These are phyloP conservation scores for Luvunga scandens DNA, from an alignment of 345 rosid species.

Conservation along the genomic window DNA sequence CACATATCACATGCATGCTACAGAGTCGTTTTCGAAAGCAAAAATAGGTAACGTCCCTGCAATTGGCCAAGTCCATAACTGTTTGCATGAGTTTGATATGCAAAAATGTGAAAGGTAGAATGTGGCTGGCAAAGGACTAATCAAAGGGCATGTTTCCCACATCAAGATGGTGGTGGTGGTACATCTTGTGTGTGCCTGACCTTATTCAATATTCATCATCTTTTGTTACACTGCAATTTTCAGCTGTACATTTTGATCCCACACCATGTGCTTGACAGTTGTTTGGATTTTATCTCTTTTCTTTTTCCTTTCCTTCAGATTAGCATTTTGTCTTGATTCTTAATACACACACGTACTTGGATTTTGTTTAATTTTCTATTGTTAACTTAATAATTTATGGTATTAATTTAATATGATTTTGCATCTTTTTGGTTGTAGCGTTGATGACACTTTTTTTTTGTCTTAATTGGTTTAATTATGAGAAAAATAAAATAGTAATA, in stretches of 20 bases:
- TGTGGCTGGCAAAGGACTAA: conserved; percentile 2
- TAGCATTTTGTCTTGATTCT: neutral
- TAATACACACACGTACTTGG: neutral
- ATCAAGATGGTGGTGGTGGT: neutral
- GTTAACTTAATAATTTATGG: neutral
- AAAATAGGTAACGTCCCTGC: neutral
- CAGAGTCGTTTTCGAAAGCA: too few relatives aligned
- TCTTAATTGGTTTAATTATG: too few relatives aligned
- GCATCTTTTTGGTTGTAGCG: neutral
- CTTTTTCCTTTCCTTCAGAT: neutral
- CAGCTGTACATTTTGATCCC: neutral
- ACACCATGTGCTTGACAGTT: conserved; percentile 9
- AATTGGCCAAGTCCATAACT: neutral
- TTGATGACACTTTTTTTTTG: neutral
- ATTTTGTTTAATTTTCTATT: neutral
- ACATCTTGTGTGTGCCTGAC: neutral
- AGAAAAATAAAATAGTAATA: too few relatives aligned
- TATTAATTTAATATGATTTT: neutral
- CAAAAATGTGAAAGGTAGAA: neutral
- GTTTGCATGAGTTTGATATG: neutral
- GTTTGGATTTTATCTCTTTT: neutral
- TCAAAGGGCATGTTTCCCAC: neutral
- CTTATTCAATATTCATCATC: neutral
- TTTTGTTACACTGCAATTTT: neutral
- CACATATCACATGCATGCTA: neutral